phyloP scores from a whole-genome alignment of 2,329 filamentous ascomycete species.

The Fusarium tricinctum region DNA sequence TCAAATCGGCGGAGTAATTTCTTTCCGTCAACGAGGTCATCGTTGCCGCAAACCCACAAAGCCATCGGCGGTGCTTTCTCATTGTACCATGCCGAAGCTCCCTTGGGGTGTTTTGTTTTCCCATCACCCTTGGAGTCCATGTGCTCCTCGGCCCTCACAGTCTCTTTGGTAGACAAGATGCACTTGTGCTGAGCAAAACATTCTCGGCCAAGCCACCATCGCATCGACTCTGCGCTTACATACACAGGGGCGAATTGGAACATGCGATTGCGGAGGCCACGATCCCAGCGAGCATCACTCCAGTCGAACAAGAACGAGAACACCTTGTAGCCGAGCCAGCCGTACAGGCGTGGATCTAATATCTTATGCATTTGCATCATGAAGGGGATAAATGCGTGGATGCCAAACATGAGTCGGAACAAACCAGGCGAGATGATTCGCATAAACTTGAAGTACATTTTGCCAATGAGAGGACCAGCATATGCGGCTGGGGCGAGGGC shows the following conservation, averaged over 20 bases:
- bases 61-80: conserved; percentile 84
- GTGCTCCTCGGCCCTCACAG: conserved; percentile 71
- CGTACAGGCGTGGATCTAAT: conserved; percentile 78
- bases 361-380: conserved; percentile 88
- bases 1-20: conserved; percentile 81
- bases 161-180: conserved; percentile 83
- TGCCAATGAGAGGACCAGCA: conserved; percentile 85
- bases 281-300: conserved; percentile 88
- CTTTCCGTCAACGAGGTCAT: conserved; percentile 86
- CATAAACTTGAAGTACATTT: conserved; percentile 95
- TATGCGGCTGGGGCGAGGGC: conserved; percentile 92
- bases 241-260: conserved; percentile 95
- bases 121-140: conserved; percentile 64
- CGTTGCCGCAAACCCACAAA: conserved; percentile 86
- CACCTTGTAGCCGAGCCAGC: conserved; percentile 86
- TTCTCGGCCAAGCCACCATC: conserved; percentile 93
- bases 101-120: conserved; percentile 57
- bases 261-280: conserved; percentile 81
- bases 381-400: conserved; percentile 91
- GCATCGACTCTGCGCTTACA: conserved; percentile 89
- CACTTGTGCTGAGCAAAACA: conserved; percentile 86
- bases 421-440: conserved; percentile 79
- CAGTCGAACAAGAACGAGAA: conserved; percentile 93
- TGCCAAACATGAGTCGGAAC: conserved; percentile 88
- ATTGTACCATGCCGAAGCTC: conserved; percentile 83